Evolutionary conservation across 805 yeast species (phyloP).

Genomic region (Candida verbasci): DNA sequence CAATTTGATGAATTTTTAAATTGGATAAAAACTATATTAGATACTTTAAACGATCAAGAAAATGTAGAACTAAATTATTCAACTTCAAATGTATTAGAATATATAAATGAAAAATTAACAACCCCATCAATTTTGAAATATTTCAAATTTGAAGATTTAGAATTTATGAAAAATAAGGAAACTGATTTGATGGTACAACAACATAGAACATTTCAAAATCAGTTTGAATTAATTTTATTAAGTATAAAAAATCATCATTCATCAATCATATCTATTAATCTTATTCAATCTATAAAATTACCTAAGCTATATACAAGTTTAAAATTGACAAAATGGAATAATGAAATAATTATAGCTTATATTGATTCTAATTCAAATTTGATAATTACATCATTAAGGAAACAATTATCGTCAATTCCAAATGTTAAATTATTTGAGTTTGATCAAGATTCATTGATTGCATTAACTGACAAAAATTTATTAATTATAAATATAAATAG

Average conservation of each 20-base stretch:
- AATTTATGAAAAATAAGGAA: background rate
- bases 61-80: slow-evolving; percentile 10
- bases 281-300: background rate
- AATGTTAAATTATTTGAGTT: slow-evolving; percentile 8
- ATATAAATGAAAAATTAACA: slow-evolving; percentile 15
- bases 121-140: slow-evolving; percentile 16
- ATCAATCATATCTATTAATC: slow-evolving; percentile 3
- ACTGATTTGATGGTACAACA: background rate
- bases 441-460: background rate
- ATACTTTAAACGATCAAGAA: slow-evolving; percentile 29
- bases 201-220: background rate
- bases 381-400: background rate
- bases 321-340: background rate
- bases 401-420: background rate
- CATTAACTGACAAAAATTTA: slow-evolving; percentile 2
- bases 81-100: slow-evolving; percentile 19
- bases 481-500: slow-evolving; percentile 1
- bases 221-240: slow-evolving; percentile 1
- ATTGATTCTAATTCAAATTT: slow-evolving; percentile 4
- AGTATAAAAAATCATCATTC: slow-evolving; percentile 2
- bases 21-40: slow-evolving; percentile 40
- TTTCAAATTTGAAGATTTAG: slow-evolving; percentile 9
- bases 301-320: slow-evolving; percentile 4
- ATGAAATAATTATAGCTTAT: slow-evolving; percentile 3
- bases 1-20: slow-evolving; percentile 40